Base-by-base conservation (phyloP, 192 early-diverging fungal species). In the Neocallimastix lanati region DNA sequence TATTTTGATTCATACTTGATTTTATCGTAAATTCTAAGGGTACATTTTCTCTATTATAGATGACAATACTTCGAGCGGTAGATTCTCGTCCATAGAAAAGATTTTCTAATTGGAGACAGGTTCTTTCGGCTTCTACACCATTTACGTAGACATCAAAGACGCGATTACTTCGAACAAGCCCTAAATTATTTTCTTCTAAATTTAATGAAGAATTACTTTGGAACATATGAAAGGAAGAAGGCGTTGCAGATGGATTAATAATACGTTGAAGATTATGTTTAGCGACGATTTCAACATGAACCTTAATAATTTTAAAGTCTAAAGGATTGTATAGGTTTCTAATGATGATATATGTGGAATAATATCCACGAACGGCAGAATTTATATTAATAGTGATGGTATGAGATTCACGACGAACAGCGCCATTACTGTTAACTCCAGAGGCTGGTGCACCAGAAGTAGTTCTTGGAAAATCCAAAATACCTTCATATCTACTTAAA, bases 141-240 rank as follows among this genome's bases (percentile, higher is more conserved):
- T 92, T 92, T 9, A 90, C 86, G 81, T 86, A 92, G 7, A 94
- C 91, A 78, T 94, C 91, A 86, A 94, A 94, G 0, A 93, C 91
- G 35, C 86, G 85, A 78, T 86, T 90, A 77, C 40, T 50, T 84
- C 86, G 12, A 78, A 78, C 25, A 33, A 28, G 13, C 36, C 77
- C 76, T 82, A 83, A 30, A 79, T 79, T 18, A 77, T 7, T 50
- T 21, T 7, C 13, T 50, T 50, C 40, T 21, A 50, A 13, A 1
- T 14, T 4, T 21, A 50, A 2, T 0, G 40, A 21, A 21, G 16
- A 38, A 28, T 28, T 76, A 82, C 58, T 18, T n/a, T 80, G 18
- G 80, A 28, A 78, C 80, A 29, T 82, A n/a, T 29, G 81, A 13
- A 40, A 25, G 50, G 28, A n/a, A n/a, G n/a, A 50, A 29, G 27